Conservation (phyloP, 225 moss, liverwort and hornwort species). For the Polytrichum formosum region DNA sequence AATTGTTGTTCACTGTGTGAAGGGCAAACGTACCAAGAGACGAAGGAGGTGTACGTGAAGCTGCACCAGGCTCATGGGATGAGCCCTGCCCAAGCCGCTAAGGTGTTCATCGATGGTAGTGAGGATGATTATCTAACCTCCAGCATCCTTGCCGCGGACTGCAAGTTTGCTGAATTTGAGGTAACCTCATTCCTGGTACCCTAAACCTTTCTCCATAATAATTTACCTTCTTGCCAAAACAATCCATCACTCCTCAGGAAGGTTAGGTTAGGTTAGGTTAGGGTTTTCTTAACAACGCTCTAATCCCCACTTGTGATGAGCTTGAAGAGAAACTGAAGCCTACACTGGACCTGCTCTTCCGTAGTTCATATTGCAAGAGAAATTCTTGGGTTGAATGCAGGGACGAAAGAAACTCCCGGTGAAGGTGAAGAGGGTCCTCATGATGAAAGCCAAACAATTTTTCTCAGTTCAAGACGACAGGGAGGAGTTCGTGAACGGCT, state of each 20-base stretch:
- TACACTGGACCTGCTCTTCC: neutral
- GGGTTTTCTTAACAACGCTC: neutral
- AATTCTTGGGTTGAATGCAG: conserved; percentile 4
- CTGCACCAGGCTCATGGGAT: conserved; percentile 32
- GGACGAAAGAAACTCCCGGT: conserved; percentile 20
- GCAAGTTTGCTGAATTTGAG: conserved; percentile 46
- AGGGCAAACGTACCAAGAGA: conserved; percentile 50
- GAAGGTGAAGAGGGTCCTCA: conserved; percentile 33
- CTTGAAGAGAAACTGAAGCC: neutral
- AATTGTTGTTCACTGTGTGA: neutral
- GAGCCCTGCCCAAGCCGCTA: conserved; percentile 27
- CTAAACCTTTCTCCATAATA: neutral
- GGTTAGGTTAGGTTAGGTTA: neutral
- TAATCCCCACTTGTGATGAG: neutral
- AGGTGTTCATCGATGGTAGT: conserved; percentile 25
- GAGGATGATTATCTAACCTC: conserved; percentile 44
- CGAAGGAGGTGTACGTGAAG: conserved; percentile 35
- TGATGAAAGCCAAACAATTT: conserved; percentile 16
- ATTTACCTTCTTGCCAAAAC: neutral
- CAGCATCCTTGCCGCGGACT: conserved; percentile 28
- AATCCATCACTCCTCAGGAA: neutral
- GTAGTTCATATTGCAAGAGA: neutral
- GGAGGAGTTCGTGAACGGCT: conserved; percentile 25
- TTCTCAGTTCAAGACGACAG: conserved; percentile 6
- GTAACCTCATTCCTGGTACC: neutral